These are phyloP conservation scores for Physcia stellaris DNA, from an alignment of 495 filamentous ascomycete genomes.

Conservation along the genomic window DNA sequence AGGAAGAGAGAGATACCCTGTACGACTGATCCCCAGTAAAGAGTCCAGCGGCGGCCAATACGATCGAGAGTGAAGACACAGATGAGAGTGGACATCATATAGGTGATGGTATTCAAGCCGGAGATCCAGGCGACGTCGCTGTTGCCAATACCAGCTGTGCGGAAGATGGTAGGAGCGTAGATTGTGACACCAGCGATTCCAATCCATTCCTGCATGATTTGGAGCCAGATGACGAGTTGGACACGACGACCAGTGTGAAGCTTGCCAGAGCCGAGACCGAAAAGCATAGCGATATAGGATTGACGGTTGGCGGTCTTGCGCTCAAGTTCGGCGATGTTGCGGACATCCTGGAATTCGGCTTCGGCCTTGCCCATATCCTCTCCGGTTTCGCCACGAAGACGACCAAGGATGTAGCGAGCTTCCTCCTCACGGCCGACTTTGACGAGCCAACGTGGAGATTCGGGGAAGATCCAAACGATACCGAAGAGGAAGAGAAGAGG, in stretches of 20 bases:
- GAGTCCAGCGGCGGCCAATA: constrained; percentile 43
- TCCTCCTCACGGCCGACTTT: constrained; percentile 49
- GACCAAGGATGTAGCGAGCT: constrained; percentile 45
- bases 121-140: constrained; percentile 52
- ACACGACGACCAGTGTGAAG: constrained; percentile 52
- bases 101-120: constrained; percentile 56
- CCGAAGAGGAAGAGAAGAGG: constrained; percentile 40
- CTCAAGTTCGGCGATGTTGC: constrained; percentile 41
- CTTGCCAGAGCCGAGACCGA: constrained; percentile 47
- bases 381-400: constrained; percentile 43
- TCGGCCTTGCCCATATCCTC: constrained; percentile 42
- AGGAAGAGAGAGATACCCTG: constrained; percentile 37
- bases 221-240: constrained; percentile 56
- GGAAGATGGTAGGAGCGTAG: constrained; percentile 54
- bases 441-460: constrained; percentile 51
- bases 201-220: constrained; percentile 64
- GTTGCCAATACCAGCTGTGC: constrained; percentile 47
- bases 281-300: constrained; percentile 49
- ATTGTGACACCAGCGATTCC: constrained; percentile 61
- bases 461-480: constrained; percentile 48
- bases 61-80: constrained; percentile 44
- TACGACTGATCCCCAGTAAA: constrained; percentile 43
- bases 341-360: constrained; percentile 50
- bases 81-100: constrained; percentile 43
- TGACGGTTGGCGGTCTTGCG: constrained; percentile 34